Percentiles rank a stretch among this genome's conserved stretches.
Evolutionary conservation across 352 stramenopile species (phyloP).

Genomic region (Discostella stelligera): DNA sequence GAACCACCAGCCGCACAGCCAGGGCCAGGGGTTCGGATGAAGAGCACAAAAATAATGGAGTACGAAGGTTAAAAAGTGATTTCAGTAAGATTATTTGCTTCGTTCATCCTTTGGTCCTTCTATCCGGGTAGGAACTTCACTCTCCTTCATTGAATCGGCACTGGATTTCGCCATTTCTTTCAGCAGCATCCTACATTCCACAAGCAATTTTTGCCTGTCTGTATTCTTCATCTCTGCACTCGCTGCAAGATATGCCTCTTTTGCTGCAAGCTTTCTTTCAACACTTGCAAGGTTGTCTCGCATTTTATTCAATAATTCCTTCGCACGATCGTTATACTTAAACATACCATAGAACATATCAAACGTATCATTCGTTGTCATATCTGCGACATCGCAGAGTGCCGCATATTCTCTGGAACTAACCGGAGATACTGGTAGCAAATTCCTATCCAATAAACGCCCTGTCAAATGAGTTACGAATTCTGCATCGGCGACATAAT

Average conservation of each 20-base stretch:
- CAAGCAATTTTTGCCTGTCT: conserved; percentile 76
- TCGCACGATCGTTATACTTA: conserved; percentile 75
- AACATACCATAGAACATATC: conserved; percentile 83
- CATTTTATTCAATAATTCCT: conserved; percentile 64
- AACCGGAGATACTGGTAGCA: conserved; percentile 71
- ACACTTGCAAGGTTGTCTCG: conserved; percentile 78
- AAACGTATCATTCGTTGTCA: conserved; percentile 72
- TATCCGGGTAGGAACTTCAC: conserved; percentile 9
- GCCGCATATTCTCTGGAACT: conserved; percentile 76
- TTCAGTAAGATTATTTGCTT: not conserved
- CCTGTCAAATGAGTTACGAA: conserved; percentile 96
- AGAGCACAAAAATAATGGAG: not conserved
- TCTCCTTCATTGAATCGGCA: not conserved
- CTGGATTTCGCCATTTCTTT: conserved; percentile 65
- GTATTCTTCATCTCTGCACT: conserved; percentile 76
- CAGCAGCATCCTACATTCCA: conserved; percentile 73
- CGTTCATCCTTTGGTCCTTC: not conserved
- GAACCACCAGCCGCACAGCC: too few relatives aligned
- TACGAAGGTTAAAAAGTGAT: not conserved
- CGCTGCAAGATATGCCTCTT: conserved; percentile 76
- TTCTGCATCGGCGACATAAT: conserved; percentile 92
- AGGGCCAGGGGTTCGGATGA: too few relatives aligned
- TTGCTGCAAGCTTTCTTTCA: conserved; percentile 74
- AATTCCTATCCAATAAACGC: conserved; percentile 85
- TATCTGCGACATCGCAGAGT: conserved; percentile 76